Conservation (phyloP, 2,329 filamentous ascomycete species). For the Nothopassalora personata region DNA sequence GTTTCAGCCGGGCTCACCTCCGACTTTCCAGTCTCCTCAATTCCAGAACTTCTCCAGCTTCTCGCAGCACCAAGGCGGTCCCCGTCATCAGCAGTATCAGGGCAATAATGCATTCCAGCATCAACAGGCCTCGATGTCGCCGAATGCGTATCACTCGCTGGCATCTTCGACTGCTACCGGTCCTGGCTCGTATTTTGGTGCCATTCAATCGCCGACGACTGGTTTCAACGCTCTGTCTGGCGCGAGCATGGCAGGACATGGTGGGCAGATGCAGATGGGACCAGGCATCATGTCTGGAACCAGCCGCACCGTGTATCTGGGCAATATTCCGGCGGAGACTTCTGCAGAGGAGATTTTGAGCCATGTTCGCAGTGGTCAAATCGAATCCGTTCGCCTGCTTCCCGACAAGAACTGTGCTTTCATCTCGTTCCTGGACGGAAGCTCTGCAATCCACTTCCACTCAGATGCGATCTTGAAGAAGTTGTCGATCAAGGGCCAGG, state of each 20-base stretch:
- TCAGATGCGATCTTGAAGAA: constrained; percentile 99
- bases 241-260: constrained; percentile 26
- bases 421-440: constrained; percentile 97
- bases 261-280: constrained; percentile 52
- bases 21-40: constrained; percentile 82
- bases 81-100: constrained; percentile 40
- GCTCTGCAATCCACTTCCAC: constrained; percentile 97
- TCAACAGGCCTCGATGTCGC: constrained; percentile 62
- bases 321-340: constrained; percentile 97
- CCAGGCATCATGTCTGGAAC: constrained; percentile 69
- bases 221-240: constrained; percentile 61
- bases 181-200: constrained; percentile 71
- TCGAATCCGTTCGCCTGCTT: constrained; percentile 94
- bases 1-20: constrained; percentile 91
- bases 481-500: constrained; percentile 94
- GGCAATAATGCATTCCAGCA: constrained; percentile 69
- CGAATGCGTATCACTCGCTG: constrained; percentile 76
- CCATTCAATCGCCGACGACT: constrained; percentile 78
- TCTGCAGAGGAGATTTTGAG: constrained; percentile 93
- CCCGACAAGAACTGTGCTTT: constrained; percentile 99
- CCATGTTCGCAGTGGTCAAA: constrained; percentile 94
- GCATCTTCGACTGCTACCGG: constrained; percentile 81
- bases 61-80: constrained; percentile 55
- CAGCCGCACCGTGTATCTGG: constrained; percentile 93
- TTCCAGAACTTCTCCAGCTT: constrained; percentile 81